Conservation (phyloP, 2,329 filamentous ascomycete species). For the Samsoniella hepiali region DNA sequence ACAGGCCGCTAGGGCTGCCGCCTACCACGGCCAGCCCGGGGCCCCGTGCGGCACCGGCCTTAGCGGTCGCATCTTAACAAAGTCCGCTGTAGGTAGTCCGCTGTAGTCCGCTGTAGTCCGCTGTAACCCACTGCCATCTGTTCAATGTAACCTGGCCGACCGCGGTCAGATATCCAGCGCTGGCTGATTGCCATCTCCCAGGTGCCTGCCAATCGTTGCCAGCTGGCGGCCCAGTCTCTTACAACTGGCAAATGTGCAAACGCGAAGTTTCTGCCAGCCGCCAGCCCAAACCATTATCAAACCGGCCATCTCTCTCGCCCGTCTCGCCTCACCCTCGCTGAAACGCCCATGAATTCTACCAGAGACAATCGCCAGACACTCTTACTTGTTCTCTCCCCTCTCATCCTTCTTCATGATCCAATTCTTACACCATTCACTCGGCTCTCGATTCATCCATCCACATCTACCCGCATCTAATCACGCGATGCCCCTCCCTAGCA, state of each 20-base stretch:
- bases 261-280: not conserved
- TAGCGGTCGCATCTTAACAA: not conserved
- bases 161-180: too few species aligned
- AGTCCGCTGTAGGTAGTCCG: not conserved
- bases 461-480: not conserved
- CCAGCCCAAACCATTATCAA: slow-evolving; percentile 11
- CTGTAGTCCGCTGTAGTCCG: too few species aligned
- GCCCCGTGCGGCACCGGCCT: not conserved
- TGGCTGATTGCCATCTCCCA: too few species aligned
- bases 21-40: not conserved
- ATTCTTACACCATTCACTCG: not conserved
- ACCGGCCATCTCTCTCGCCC: not conserved
- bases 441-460: not conserved
- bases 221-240: not conserved
- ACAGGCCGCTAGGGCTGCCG: not conserved
- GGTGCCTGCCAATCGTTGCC: not conserved
- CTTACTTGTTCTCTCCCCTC: not conserved
- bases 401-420: not conserved
- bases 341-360: slow-evolving; percentile 11
- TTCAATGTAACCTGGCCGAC: too few species aligned
- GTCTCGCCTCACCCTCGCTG: slow-evolving; percentile 15
- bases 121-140: too few species aligned
- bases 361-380: slow-evolving; percentile 17
- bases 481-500: not conserved
- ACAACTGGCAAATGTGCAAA: not conserved